These are phyloP conservation scores for Stropharia rugosoannulata DNA, from an alignment of 768 basidiomycete species.

Conservation along the genomic window DNA sequence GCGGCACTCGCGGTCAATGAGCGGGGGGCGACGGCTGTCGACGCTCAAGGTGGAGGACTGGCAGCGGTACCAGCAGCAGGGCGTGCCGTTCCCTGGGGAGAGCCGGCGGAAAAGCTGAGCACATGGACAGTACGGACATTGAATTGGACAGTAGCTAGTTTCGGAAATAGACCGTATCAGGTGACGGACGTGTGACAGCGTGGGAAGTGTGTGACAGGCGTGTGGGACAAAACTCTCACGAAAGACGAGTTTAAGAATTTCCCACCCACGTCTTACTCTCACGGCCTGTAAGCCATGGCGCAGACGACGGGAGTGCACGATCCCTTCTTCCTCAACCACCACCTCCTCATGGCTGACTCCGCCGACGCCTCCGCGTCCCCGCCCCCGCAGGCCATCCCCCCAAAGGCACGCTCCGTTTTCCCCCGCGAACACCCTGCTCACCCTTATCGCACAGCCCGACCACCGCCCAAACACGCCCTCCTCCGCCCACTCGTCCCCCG, in stretches of 20 bases:
- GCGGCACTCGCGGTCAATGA: constrained; percentile 55
- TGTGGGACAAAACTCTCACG: constrained; percentile 27
- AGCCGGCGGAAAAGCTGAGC: constrained; percentile 31
- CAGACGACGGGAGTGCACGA: constrained; percentile 31
- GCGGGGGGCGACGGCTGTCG: constrained; percentile 60
- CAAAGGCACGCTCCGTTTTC: constrained; percentile 26
- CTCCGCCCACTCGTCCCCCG: constrained; percentile 25
- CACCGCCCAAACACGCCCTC: constrained; percentile 23
- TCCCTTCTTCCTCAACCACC: constrained; percentile 45
- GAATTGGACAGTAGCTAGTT: constrained; percentile 9
- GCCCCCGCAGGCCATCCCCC: constrained; percentile 18
- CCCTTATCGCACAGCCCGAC: constrained; percentile 17
- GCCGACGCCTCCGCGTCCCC: constrained; percentile 20
- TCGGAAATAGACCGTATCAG: constrained; percentile 9
- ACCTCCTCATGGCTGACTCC: constrained; percentile 38
- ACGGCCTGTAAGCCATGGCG: constrained; percentile 44
- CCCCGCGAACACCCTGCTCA: constrained; percentile 21
- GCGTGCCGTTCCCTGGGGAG: constrained; percentile 60
- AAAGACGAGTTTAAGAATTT: constrained; percentile 27
- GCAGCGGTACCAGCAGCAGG: constrained; percentile 67
- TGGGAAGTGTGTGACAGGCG: constrained; percentile 16
- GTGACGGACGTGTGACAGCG: constrained; percentile 21
- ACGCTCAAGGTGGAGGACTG: constrained; percentile 85
- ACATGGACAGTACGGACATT: constrained; percentile 11
- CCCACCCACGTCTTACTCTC: constrained; percentile 45